These are phyloP conservation scores for Bacterosira constricta DNA, from an alignment of 108 stramenopile species.

Conservation along the genomic window DNA sequence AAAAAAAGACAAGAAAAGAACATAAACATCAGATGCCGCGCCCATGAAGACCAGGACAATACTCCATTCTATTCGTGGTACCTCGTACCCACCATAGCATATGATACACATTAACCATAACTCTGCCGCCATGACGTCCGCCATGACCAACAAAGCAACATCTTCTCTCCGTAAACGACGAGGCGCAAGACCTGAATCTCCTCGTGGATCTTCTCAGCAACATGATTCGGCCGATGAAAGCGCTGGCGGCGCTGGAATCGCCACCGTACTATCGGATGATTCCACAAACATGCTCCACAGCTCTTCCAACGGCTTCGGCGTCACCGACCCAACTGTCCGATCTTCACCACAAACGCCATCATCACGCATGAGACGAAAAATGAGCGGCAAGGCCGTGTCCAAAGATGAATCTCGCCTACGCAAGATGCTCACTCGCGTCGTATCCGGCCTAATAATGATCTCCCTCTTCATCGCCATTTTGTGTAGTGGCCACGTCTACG, in stretches of 20 bases:
- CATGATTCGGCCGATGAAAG: conserved; percentile 14
- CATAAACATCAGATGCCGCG: no score
- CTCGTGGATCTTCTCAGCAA: neutral
- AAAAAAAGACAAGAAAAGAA: no score
- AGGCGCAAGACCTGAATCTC: no score
- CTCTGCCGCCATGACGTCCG: no score
- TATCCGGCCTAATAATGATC: conserved; percentile 63
- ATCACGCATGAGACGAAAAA: neutral
- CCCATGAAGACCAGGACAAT: no score
- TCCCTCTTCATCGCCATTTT: conserved; percentile 58
- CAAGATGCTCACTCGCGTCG: conserved; percentile 58
- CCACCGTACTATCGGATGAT: neutral
- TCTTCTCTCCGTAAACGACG: neutral
- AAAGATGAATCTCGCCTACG: conserved; percentile 57
- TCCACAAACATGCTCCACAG: neutral
- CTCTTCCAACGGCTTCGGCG: neutral
- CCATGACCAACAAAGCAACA: neutral
- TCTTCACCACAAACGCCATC: neutral
- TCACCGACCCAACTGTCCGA: neutral
- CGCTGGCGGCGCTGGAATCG: neutral
- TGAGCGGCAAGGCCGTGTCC: conserved; percentile 23
- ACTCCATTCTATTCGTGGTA: no score
- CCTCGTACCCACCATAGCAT: no score
- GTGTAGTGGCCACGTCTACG: conserved; percentile 80
- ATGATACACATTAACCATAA: no score